Evolutionary conservation across 1,284 basidiomycete genomes (phyloP), one percentile per base, ranked within the genome.

Genomic region (Cryptococcus sp.): DNA sequence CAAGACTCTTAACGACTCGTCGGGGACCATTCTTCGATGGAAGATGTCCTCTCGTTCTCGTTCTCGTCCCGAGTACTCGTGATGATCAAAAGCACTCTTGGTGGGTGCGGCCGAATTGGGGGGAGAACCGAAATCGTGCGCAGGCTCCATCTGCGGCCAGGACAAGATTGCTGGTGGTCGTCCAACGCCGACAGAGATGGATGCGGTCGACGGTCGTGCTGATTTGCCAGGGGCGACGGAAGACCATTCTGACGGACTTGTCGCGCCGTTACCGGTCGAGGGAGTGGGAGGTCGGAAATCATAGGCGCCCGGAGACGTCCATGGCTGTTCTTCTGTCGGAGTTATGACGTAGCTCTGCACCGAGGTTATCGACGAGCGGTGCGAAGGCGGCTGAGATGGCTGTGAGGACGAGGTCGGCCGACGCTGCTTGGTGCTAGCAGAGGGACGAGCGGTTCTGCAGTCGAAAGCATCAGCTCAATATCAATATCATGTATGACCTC

Each of bases 301-400:
- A 41, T 67, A 65, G 3, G 60, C 62, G 20, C 42, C 46, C 10
- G 59, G 53, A 20, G 55, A 35, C 13, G 56, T 49, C 53, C 53
- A 60, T 27, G 56, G 54, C 17, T 64, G 48, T 48, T 62, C 60
- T 13, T 64, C 65, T n/a, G 62, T 59, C 4, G 64, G 63, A 16
- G 65, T 66, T 31, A 54, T 45, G 19, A 52, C 50, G 50, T 52
- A 60, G 50, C 49, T 60, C 25, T 50, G 64, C 35, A 50, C 49
- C 41, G 64, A 66, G 19, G 54, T 60, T 20, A 65, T 50, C 16
- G 60, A 62, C 17, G 57, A 59, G 25, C 64, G 64, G 22, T 66
- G 64, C 8, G 60, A 53, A 23, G 62, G 63, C 25, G 31, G 22
- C 22, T 50, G 48, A 4, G 23, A 19, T 19, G 48, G 23, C 13